phyloP scores from a whole-genome alignment of 345 rosid species.

The Garcia nutans region DNA sequence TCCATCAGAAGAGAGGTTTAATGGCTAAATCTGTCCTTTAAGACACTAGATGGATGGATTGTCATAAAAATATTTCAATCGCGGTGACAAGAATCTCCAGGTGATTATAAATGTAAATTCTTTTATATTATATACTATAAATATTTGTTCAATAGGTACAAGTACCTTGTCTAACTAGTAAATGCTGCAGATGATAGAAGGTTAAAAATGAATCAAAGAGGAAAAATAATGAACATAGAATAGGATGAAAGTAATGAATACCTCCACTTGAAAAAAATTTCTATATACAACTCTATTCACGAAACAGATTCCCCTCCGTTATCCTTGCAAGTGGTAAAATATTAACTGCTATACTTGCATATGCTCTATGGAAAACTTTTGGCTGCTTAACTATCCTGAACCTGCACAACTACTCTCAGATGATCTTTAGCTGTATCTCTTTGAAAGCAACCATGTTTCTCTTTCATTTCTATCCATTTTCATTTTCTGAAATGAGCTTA shows the following conservation, averaged over 20 bases:
- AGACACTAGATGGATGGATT: not conserved
- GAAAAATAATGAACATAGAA: not conserved
- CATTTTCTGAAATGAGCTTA: not conserved
- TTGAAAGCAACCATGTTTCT: not conserved
- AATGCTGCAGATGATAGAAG: not conserved
- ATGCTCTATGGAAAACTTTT: not conserved
- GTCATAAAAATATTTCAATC: not conserved
- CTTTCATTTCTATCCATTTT: not conserved
- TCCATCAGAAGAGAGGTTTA: too few relatives aligned
- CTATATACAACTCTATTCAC: conserved; percentile 4
- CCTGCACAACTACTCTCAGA: not conserved
- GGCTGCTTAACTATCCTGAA: not conserved
- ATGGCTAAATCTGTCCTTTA: too few relatives aligned
- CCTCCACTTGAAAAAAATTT: not conserved
- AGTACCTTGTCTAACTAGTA: not conserved
- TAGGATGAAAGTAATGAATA: conserved; percentile 1
- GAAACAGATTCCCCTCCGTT: not conserved
- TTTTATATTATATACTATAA: not conserved
- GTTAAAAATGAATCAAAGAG: not conserved
- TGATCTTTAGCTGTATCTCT: not conserved
- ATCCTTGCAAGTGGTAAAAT: conserved; percentile 7
- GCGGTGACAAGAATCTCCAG: too few relatives aligned
- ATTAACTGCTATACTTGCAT: too few relatives aligned
- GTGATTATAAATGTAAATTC: too few relatives aligned
- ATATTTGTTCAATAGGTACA: not conserved